Evolutionary conservation across 179 eudicot genomes (phyloP), one percentile per base, ranked within the genome.

Genomic region (Beta corolliflora): DNA sequence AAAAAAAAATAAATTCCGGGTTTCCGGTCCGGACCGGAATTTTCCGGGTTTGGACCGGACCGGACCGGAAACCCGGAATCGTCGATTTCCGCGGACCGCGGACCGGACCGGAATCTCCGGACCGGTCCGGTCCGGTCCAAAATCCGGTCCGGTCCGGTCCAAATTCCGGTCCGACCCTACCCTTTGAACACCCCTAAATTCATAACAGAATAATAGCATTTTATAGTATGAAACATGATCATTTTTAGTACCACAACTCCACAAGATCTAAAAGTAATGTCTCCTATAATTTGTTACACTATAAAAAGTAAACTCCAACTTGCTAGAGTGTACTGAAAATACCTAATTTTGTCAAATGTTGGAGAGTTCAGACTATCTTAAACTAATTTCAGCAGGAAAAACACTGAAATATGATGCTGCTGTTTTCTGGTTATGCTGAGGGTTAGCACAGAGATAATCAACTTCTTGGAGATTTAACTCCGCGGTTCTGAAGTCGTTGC

Each of bases 391-490:
- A 81, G 83, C 64, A 76, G 44, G 41, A 79, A 71, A 23, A 23
- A 5, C 81, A 78, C 84, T 79, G 76, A 83, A 75, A 67, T 83
- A 44, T 65, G 80, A 68, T 58, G 71, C 50, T 73, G 77, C 72
- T 67, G 54, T n/a, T n/a, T 4, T 13, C 7, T 66, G 9, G 45
- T n/a, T 46, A 46, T 70, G 74, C 74, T 52, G n/a, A 67, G 19
- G 53, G 12, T n/a, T 61, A 65, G 48, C 31, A 25, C 25, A 29
- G 31, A 29, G 14, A 16, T 19, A 11, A 16, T 2, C 41, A 18
- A 31, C 67, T 46, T 52, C 71, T 52, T 50, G 69, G 78, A 77
- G 84, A 77, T 71, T 61, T 78, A 19, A 72, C 64, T 18, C 76
- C 72, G 75, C 45, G 48, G 52, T 41, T 50, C 16, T 55, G 77